Base-by-base conservation (phyloP, 345 rosid genomes). In the Excoecaria cochinchinensis region DNA sequence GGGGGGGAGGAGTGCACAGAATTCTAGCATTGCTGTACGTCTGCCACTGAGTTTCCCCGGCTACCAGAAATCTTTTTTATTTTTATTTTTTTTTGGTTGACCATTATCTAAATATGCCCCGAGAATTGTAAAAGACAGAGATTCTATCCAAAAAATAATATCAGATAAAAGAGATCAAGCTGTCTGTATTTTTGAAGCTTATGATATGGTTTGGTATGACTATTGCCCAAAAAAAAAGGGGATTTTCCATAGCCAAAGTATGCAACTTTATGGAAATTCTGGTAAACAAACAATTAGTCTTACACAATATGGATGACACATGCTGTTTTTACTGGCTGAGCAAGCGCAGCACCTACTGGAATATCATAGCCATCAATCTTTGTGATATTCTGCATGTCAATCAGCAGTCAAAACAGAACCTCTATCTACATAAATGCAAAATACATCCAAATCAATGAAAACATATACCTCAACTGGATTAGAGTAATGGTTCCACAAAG, bases 401-500 rank as follows among this genome's bases (percentile, higher is more conserved):
- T 59, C 62, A 77, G 76, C 79, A 80, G 14, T 57, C 80, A 67
- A 79, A 78, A 79, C 56, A 74, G 38, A 76, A 58, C 64, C 59
- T 74, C 53, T 60, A 77, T 58, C 63, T 70, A n/a, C 50, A 47
- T 46, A n/a, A 16, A 46, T n/a, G 19, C 42, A 48, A 10, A 51
- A 56, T 42, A 75, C 46, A 56, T n/a, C 44, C 12, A 19, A 31
- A 65, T 57, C 36, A 59, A 10, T 4, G 0, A 24, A 22, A 63
- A 10, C 31, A 58, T 65, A 55, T 89, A 92, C 99, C 95, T 69
- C 71, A 77, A 83, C 65, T 75, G 71, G 76, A 77, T 46, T 70
- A 76, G 85, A 79, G 51, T 74, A 66, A 69, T 85, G 84, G 76
- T 75, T 87, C 99, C 99, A 92, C 86, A 95, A 70, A 73, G 87